Evolutionary conservation across 2,329 filamentous ascomycete genomes (phyloP).

Genomic region (Phyllosticta capitalensis): DNA sequence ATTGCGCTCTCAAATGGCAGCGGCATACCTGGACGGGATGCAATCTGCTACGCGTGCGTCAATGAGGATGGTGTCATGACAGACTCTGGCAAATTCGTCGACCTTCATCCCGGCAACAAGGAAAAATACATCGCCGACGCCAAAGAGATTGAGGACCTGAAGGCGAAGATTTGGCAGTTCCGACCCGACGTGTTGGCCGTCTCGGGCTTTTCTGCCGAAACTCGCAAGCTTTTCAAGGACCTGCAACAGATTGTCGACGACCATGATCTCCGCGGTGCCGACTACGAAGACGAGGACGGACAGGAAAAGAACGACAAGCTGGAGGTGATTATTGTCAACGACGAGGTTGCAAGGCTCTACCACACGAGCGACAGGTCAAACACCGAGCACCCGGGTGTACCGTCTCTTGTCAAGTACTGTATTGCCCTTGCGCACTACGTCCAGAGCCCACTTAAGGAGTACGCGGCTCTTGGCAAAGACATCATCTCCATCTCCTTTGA

Average conservation of each 20-base stretch:
- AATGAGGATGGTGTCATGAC: constrained; percentile 85
- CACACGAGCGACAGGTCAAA: constrained; percentile 76
- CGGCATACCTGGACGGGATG: constrained; percentile 63
- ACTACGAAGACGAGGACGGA: constrained; percentile 66
- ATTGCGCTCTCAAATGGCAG: constrained; percentile 80
- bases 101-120: constrained; percentile 58
- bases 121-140: constrained; percentile 59
- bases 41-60: constrained; percentile 83
- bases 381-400: constrained; percentile 70
- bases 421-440: constrained; percentile 82
- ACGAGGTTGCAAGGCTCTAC: constrained; percentile 94
- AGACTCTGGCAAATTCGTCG: constrained; percentile 79
- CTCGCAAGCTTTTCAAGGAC: constrained; percentile 72
- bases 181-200: constrained; percentile 86
- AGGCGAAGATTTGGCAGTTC: constrained; percentile 67
- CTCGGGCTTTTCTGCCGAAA: constrained; percentile 80
- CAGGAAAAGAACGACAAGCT: constrained; percentile 69
- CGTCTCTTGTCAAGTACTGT: constrained; percentile 76
- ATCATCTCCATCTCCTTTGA: constrained; percentile 82
- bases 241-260: constrained; percentile 69
- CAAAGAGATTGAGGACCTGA: constrained; percentile 58
- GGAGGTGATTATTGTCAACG: constrained; percentile 86
- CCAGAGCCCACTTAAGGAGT: constrained; percentile 93
- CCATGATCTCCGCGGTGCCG: constrained; percentile 65
- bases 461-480: constrained; percentile 83